A percentile compares a stretch with the other conserved stretches of the same genome.
phyloP scores from a whole-genome alignment of 1,284 basidiomycete genomes.

The Fomitopsis palustris region DNA sequence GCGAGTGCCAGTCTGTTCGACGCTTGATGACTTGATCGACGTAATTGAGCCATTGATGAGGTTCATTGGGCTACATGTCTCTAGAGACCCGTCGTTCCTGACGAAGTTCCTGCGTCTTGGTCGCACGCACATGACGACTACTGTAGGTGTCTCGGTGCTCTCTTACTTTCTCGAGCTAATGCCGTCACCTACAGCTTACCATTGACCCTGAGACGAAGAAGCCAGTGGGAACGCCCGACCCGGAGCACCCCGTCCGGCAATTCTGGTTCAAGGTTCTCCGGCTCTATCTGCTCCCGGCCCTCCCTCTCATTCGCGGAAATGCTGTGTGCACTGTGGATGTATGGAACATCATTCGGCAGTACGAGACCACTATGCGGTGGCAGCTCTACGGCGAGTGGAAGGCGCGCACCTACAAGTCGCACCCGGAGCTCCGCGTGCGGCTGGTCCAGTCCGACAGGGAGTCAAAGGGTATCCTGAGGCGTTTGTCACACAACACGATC shows the following conservation, averaged over 20 bases:
- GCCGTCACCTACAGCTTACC: constrained; percentile 33
- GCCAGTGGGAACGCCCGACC: constrained; percentile 46
- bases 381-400: constrained; percentile 96
- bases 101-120: constrained; percentile 61
- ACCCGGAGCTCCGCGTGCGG: constrained; percentile 72
- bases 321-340: constrained; percentile 85
- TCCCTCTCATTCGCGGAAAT: constrained; percentile 83
- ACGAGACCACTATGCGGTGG: constrained; percentile 82
- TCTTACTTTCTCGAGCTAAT: background rate
- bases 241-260: constrained; percentile 49
- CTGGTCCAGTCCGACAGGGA: constrained; percentile 72
- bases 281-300: constrained; percentile 80
- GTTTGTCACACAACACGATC: constrained; percentile 79
- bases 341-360: constrained; percentile 81
- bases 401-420: constrained; percentile 62
- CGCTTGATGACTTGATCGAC: constrained; percentile 66
- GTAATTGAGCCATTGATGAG: constrained; percentile 74
- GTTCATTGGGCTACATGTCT: constrained; percentile 74
- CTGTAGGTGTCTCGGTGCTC: constrained; percentile 29
- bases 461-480: constrained; percentile 77
- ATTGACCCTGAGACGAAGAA: constrained; percentile 55
- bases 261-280: constrained; percentile 87
- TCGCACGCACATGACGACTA: constrained; percentile 41
- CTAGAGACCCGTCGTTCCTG: constrained; percentile 64
- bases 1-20: constrained; percentile 62